Base-by-base conservation (phyloP, 2,329 filamentous ascomycete genomes). In the Diaporthe caulivora region DNA sequence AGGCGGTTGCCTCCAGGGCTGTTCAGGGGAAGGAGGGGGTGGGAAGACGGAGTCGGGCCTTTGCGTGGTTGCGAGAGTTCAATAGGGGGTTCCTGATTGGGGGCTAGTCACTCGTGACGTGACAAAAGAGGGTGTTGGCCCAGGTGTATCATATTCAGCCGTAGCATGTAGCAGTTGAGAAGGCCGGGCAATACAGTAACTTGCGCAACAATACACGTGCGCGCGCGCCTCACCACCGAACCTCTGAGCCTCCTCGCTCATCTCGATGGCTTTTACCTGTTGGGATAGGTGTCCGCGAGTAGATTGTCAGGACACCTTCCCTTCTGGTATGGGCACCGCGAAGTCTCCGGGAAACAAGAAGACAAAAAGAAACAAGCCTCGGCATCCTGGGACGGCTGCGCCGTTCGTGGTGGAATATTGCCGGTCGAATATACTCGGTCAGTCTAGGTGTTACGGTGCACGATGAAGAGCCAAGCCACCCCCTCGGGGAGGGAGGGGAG, bases 261-360 rank as follows among this genome's bases (percentile, higher is more conserved):
- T 65, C 62, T 65, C 62, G 29, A 65, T 65, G 44, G 37, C 44
- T 37, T 37, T 51, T 51, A 51, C 62, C 44, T 51, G 62, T 37
- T 40, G 29, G 15, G 62, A 29, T 65, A 34, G 44, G 8, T 65
- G 62, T 49, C 62, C 44, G 62, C 62, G 44, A 51, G 62, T 65
- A 37, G 26, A 65, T 51, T 65, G 18, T 51, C 62, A 65, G 37
- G 62, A 24, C 29, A 65, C 44, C 62, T 65, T 65, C 62, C 62
- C 62, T 65, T 65, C 44, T 31, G 3, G 44, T 65, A 29, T 51
- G 44, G 60, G 24, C 34, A 44, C 44, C 29, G 44, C 62, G 44
- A 24, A 37, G 29, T 26, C 29, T 34, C 62, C 44, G 62, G 26
- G 29, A 13, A 51, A 26, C 17, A 21, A 17, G 34, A 9, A 9